These are phyloP conservation scores for Lepiota brunneoincarnata DNA, from an alignment of 768 basidiomycete genomes.

Conservation along the genomic window DNA sequence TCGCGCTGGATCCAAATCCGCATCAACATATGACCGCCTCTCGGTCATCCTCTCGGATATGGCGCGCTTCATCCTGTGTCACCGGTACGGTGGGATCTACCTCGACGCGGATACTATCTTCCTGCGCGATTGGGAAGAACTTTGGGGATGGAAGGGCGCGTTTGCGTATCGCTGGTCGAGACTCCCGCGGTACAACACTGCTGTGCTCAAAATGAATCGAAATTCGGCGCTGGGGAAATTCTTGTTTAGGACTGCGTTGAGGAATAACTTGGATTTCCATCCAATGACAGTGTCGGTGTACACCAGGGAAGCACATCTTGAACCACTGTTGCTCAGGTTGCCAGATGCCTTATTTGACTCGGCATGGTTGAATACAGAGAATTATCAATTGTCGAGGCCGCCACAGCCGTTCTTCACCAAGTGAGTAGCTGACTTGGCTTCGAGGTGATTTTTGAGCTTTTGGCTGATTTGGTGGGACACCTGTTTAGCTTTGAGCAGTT, in stretches of 20 bases:
- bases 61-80: conserved; percentile 96
- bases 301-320: conserved; percentile 83
- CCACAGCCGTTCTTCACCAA: conserved; percentile 92
- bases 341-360: conserved; percentile 97
- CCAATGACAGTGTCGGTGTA: conserved; percentile 94
- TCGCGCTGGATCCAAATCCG: conserved; percentile 85
- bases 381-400: conserved; percentile 87
- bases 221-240: conserved; percentile 89
- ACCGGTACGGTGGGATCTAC: conserved; percentile 95
- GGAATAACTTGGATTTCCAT: conserved; percentile 94
- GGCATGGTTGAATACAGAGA: conserved; percentile 94
- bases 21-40: conserved; percentile 81
- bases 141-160: conserved; percentile 96
- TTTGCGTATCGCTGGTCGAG: conserved; percentile 98
- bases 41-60: conserved; percentile 95
- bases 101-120: conserved; percentile 96
- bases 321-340: conserved; percentile 79
- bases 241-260: conserved; percentile 90
- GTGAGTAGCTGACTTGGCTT: conserved; percentile 37
- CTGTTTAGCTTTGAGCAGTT: conserved; percentile 76
- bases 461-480: conserved; percentile 1
- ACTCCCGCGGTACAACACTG: conserved; percentile 92
- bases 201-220: conserved; percentile 92
- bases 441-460: conserved; percentile 3
- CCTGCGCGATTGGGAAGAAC: conserved; percentile 96